Conservation (phyloP, 495 filamentous ascomycete species). For the Tuber umbilicatum region DNA sequence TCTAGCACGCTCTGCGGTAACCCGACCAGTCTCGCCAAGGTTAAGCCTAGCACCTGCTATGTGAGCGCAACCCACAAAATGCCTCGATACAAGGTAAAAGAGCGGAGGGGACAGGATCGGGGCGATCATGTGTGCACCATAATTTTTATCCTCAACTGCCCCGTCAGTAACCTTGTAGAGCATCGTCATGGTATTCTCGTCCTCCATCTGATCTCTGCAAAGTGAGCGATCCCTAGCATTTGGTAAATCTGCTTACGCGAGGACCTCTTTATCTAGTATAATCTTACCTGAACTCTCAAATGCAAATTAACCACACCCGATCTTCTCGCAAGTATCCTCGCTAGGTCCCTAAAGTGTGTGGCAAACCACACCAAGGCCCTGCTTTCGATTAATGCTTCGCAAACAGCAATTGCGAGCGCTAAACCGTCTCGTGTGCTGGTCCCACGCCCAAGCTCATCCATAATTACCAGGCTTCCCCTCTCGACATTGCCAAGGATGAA, state of each 20-base stretch:
- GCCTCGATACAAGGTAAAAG: neutral
- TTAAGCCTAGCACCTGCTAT: slow-evolving; percentile 47
- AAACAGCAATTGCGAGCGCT: slow-evolving; percentile 78
- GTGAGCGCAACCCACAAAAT: neutral
- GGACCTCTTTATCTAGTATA: neutral
- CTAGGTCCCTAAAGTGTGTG: slow-evolving; percentile 83
- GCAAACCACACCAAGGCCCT: slow-evolving; percentile 79
- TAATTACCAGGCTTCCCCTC: slow-evolving; percentile 66
- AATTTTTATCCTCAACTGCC: slow-evolving; percentile 62
- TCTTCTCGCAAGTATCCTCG: slow-evolving; percentile 64
- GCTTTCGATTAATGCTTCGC: slow-evolving; percentile 75
- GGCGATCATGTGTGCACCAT: slow-evolving; percentile 48
- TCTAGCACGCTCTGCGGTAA: slow-evolving; percentile 62
- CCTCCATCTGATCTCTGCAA: slow-evolving; percentile 33
- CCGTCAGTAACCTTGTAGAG: slow-evolving; percentile 73
- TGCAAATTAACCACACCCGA: slow-evolving; percentile 75
- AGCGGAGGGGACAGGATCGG: neutral
- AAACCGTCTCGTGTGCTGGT: slow-evolving; percentile 86
- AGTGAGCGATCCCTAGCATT: neutral
- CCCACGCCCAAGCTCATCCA: slow-evolving; percentile 89
- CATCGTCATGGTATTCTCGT: slow-evolving; percentile 61
- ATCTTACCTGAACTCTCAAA: slow-evolving; percentile 60
- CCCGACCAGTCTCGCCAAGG: slow-evolving; percentile 67
- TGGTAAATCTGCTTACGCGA: neutral
- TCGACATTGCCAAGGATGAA: slow-evolving; percentile 68